phyloP scores from a whole-genome alignment of 208 protist species.

The Acanthamoeba lenticulata region DNA sequence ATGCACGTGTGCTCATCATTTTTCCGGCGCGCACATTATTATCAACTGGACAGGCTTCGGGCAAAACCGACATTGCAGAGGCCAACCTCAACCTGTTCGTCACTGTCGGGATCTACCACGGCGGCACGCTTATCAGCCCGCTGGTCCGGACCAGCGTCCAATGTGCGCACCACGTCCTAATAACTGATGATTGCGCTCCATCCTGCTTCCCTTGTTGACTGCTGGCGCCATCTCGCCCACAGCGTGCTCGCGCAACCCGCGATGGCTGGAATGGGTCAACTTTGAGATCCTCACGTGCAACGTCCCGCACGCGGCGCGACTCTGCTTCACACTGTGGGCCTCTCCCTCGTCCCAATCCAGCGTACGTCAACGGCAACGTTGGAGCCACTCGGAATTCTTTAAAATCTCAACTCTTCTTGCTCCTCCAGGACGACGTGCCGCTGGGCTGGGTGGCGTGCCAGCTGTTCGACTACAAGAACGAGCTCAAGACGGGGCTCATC shows the following conservation, averaged over 20 bases:
- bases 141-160: neutral
- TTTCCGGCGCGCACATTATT: neutral
- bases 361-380: neutral
- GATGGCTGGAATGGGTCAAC: constrained; percentile 49
- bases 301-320: constrained; percentile 17
- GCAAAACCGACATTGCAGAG: constrained; percentile 1
- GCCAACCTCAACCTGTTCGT: constrained; percentile 25
- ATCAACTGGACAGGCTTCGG: neutral
- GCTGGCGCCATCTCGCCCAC: neutral
- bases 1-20: neutral
- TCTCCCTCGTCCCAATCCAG: neutral
- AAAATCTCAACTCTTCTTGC: neutral
- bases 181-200: too few relatives aligned
- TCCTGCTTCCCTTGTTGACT: too few relatives aligned
- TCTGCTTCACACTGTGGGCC: constrained; percentile 61
- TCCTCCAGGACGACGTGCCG: constrained; percentile 3
- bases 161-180: neutral
- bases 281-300: constrained; percentile 45
- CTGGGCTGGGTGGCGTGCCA: constrained; percentile 7
- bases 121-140: neutral
- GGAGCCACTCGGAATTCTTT: neutral
- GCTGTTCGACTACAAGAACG: constrained; percentile 61
- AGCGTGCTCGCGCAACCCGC: constrained; percentile 47
- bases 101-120: constrained; percentile 4
- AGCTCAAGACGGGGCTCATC: constrained; percentile 48